These are phyloP conservation scores for Plasmodium billcollinsi DNA, from an alignment of 169 alveolate species.

Conservation along the genomic window DNA sequence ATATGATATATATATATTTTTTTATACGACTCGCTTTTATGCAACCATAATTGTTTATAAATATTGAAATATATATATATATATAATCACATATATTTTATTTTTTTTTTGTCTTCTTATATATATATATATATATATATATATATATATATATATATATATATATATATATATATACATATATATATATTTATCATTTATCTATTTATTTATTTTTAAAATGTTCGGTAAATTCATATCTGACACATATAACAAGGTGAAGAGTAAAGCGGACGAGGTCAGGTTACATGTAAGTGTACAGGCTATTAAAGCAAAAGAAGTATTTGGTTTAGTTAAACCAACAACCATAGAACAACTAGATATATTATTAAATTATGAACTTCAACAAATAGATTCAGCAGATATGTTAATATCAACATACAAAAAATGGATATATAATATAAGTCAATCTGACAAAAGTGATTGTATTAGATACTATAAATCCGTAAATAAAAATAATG, in stretches of 20 bases:
- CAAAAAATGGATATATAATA: slow-evolving; percentile 64
- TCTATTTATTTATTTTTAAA: neutral
- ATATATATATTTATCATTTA: too few relatives aligned
- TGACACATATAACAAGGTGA: slow-evolving; percentile 66
- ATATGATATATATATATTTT: too few relatives aligned
- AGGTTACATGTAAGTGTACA: slow-evolving; percentile 69
- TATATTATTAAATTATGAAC: slow-evolving; percentile 43
- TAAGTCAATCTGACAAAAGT: slow-evolving; percentile 62
- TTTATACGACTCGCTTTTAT: too few relatives aligned
- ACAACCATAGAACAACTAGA: slow-evolving; percentile 46
- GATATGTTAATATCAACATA: slow-evolving; percentile 48
- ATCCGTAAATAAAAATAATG: slow-evolving; percentile 16
- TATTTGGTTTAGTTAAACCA: slow-evolving; percentile 53
- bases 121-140: neutral
- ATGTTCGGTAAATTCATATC: slow-evolving; percentile 63
- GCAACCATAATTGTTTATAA: too few relatives aligned
- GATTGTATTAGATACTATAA: slow-evolving; percentile 54
- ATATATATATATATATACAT: too few relatives aligned
- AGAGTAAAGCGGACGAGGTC: slow-evolving; percentile 63
- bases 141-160: too few relatives aligned
- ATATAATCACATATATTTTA: too few relatives aligned
- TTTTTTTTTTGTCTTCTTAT: too few relatives aligned
- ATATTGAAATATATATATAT: too few relatives aligned
- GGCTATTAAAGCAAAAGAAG: slow-evolving; percentile 70
- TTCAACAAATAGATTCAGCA: slow-evolving; percentile 64